Evolutionary conservation across 305 asterid species (phyloP).

Genomic region (Fraxinus albicans): DNA sequence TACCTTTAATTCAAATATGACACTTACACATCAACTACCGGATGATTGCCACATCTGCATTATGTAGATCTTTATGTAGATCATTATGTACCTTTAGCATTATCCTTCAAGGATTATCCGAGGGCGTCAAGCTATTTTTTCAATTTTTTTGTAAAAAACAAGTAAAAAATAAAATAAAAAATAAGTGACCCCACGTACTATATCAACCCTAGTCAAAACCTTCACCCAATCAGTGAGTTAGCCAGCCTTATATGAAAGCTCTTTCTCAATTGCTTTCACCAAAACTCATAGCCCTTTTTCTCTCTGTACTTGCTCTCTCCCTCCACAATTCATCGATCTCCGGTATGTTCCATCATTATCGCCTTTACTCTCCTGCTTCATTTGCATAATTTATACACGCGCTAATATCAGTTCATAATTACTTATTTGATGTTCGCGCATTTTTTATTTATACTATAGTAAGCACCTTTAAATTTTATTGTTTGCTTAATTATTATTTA

Average conservation of each 20-base stretch:
- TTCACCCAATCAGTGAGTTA: not conserved
- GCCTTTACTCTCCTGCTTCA: not conserved
- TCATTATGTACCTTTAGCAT: no score
- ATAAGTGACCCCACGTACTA: not conserved
- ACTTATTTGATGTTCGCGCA: not conserved
- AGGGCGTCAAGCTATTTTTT: not conserved
- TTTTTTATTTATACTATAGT: not conserved
- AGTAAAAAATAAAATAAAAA: not conserved
- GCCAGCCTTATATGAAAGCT: not conserved
- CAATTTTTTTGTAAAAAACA: not conserved
- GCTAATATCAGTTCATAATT: not conserved
- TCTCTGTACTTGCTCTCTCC: not conserved
- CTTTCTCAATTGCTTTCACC: not conserved
- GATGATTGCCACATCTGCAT: no score
- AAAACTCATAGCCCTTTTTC: not conserved
- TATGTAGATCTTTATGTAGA: no score
- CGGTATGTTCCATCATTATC: not conserved
- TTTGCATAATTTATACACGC: not conserved
- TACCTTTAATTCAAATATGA: no score
- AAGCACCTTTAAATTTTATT: not conserved
- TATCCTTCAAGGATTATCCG: not conserved
- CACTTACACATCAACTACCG: no score
- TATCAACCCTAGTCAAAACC: slow-evolving; percentile 1
- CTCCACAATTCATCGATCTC: not conserved
- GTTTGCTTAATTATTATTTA: not conserved